Percentiles rank a stretch among this genome's conserved stretches.
Conservation (phyloP, 164 flowering plant genomes). For the Macadamia tetraphylla region DNA sequence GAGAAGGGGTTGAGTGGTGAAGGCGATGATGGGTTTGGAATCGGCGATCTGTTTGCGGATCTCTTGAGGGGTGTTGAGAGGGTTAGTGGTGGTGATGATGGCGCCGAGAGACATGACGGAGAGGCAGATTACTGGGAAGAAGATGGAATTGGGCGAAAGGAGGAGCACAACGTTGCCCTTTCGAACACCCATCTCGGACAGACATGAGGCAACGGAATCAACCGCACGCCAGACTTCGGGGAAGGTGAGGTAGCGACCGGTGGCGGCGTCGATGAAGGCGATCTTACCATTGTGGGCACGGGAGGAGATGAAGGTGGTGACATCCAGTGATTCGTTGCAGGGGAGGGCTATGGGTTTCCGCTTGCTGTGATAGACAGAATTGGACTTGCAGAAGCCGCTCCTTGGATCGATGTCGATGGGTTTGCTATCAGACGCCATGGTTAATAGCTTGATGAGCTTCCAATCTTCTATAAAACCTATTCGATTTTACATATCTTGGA, state of each 20-base stretch:
- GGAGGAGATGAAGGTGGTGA: conserved; percentile 79
- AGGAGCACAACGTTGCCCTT: conserved; percentile 83
- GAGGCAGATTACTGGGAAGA: conserved; percentile 72
- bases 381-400: conserved; percentile 57
- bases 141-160: conserved; percentile 85
- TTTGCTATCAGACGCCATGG: conserved; percentile 9
- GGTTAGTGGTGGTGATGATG: conserved; percentile 82
- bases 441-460: too few relatives aligned
- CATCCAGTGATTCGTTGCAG: conserved; percentile 37
- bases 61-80: conserved; percentile 73
- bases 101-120: conserved; percentile 84
- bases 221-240: conserved; percentile 60
- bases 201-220: conserved; percentile 49
- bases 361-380: conserved; percentile 61
- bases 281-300: conserved; percentile 50
- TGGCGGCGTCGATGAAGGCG: conserved; percentile 85
- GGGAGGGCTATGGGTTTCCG: conserved; percentile 55
- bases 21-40: conserved; percentile 71
- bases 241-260: conserved; percentile 65
- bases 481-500: too few relatives aligned
- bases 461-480: too few relatives aligned
- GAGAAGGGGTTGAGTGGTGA: conserved; percentile 48
- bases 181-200: conserved; percentile 52
- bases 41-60: conserved; percentile 68
- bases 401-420: conserved; percentile 27